Evolutionary conservation across 495 filamentous ascomycete species (phyloP).

Genomic region (Podospora tetraspora): DNA sequence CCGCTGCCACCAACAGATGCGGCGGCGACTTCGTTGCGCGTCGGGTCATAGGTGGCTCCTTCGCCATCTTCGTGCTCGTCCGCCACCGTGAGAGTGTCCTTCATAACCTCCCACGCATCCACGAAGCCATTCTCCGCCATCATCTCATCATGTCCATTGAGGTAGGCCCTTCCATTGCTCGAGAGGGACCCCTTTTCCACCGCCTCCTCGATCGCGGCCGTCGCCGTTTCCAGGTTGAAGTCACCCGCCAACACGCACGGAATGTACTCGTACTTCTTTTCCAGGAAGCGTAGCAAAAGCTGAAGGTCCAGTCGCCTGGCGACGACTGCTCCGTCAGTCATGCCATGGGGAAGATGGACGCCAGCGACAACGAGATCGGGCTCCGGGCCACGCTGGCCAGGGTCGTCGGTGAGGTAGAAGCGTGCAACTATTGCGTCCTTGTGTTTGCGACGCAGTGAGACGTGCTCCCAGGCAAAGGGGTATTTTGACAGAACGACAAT

Average conservation of each 20-base stretch:
- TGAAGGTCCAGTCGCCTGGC: slow-evolving; percentile 47
- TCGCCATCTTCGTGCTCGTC: slow-evolving; percentile 24
- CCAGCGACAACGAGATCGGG: slow-evolving; percentile 41
- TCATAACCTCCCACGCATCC: slow-evolving; percentile 36
- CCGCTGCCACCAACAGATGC: slow-evolving; percentile 34
- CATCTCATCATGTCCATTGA: slow-evolving; percentile 32
- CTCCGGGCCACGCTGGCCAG: slow-evolving; percentile 25
- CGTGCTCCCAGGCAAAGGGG: slow-evolving; percentile 45
- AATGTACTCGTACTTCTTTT: slow-evolving; percentile 26
- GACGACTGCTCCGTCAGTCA: slow-evolving; percentile 48
- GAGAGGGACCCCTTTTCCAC: slow-evolving; percentile 42
- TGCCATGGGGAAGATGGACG: slow-evolving; percentile 50
- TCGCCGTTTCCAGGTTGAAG: slow-evolving; percentile 53
- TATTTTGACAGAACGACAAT: slow-evolving; percentile 47
- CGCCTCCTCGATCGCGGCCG: slow-evolving; percentile 44
- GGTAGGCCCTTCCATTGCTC: slow-evolving; percentile 25
- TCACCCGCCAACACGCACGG: slow-evolving; percentile 53
- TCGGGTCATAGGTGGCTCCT: slow-evolving; percentile 54
- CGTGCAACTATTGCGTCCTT: slow-evolving; percentile 46
- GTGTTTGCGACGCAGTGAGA: slow-evolving; percentile 44
- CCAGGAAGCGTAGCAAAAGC: slow-evolving; percentile 39
- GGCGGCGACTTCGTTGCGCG: slow-evolving; percentile 45
- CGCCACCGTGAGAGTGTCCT: slow-evolving; percentile 16
- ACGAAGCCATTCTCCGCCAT: slow-evolving; percentile 32
- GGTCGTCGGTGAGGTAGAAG: slow-evolving; percentile 22